These are phyloP conservation scores for Psilocybe azurescens DNA, from an alignment of 768 basidiomycete species.

Conservation along the genomic window DNA sequence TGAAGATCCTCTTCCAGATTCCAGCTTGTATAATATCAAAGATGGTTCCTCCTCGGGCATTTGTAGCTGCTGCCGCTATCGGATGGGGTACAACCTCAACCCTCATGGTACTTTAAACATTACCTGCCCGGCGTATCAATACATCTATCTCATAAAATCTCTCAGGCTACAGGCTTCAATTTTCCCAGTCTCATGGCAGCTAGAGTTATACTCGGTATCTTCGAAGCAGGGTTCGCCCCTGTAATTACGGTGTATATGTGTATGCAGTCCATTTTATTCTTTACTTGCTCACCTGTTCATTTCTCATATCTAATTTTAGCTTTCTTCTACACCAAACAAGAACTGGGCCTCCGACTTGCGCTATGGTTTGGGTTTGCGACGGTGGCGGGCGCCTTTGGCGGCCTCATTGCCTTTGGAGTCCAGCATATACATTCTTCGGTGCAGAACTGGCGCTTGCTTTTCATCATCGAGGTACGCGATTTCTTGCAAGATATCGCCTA, in stretches of 20 bases:
- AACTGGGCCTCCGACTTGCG: slow-evolving; percentile 77
- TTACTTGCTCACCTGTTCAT: not conserved
- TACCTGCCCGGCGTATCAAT: not conserved
- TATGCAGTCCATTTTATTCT: slow-evolving; percentile 36
- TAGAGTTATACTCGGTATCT: slow-evolving; percentile 71
- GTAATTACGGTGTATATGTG: slow-evolving; percentile 82
- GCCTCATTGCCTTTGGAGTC: slow-evolving; percentile 82
- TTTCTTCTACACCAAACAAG: slow-evolving; percentile 76
- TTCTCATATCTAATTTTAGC: slow-evolving; percentile 44
- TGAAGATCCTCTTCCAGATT: slow-evolving; percentile 70
- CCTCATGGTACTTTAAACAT: slow-evolving; percentile 55
- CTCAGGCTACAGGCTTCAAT: slow-evolving; percentile 63
- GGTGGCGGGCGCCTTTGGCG: slow-evolving; percentile 84
- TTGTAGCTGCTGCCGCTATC: slow-evolving; percentile 69
- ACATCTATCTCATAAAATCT: not conserved
- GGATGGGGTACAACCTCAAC: slow-evolving; percentile 83
- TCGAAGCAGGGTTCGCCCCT: slow-evolving; percentile 81
- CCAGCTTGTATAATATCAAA: slow-evolving; percentile 72
- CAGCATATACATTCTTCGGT: slow-evolving; percentile 60
- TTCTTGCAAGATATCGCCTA: not conserved
- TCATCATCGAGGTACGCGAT: slow-evolving; percentile 68
- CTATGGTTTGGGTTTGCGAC: slow-evolving; percentile 89
- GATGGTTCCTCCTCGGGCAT: slow-evolving; percentile 68
- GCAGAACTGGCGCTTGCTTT: slow-evolving; percentile 65
- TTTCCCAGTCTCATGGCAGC: slow-evolving; percentile 62